A percentile compares a stretch with the other conserved stretches of the same genome.
phyloP scores from a whole-genome alignment of 371 early-diverging fungal genomes.

The Apophysomyces sp. region DNA sequence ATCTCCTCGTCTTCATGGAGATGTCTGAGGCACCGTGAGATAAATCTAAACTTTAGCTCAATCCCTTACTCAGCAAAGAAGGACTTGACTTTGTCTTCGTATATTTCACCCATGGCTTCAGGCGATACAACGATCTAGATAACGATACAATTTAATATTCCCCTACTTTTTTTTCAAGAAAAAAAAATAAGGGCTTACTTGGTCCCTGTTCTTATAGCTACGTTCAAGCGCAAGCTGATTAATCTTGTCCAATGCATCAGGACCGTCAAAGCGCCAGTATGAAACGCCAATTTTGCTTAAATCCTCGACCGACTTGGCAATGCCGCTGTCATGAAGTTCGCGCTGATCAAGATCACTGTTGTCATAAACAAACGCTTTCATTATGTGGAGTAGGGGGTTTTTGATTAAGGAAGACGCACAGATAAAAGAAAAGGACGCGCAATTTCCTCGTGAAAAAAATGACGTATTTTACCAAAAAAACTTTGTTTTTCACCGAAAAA shows the following conservation, averaged over 20 bases:
- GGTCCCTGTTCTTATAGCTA: slow-evolving; percentile 88
- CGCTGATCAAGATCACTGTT: slow-evolving; percentile 57
- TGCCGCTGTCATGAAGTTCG: slow-evolving; percentile 71
- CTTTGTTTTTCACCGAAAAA: too few relatives aligned
- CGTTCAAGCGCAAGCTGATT: slow-evolving; percentile 74
- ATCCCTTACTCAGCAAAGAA: slow-evolving; percentile 85
- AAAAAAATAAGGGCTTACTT: slow-evolving; percentile 43
- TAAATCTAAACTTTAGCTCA: not conserved
- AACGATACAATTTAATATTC: not conserved
- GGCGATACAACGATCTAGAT: slow-evolving; percentile 66
- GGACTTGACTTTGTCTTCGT: slow-evolving; percentile 88
- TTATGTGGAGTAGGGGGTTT: slow-evolving; percentile 17
- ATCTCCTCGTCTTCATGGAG: slow-evolving; percentile 98
- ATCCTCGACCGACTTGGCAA: slow-evolving; percentile 61
- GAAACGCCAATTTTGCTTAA: slow-evolving; percentile 70
- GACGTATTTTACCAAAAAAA: too few relatives aligned
- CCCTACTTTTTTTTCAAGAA: not conserved
- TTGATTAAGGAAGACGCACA: too few relatives aligned
- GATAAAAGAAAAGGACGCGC: too few relatives aligned
- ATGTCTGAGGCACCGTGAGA: slow-evolving; percentile 52
- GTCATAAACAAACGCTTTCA: slow-evolving; percentile 76
- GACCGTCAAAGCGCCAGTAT: slow-evolving; percentile 70
- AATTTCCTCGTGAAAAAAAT: too few relatives aligned
- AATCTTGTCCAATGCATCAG: slow-evolving; percentile 55
- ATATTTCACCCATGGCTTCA: slow-evolving; percentile 71